Evolutionary conservation across 2,329 filamentous ascomycete species (phyloP), one percentile per base, ranked within the genome.

Genomic region (Alternaria solani): DNA sequence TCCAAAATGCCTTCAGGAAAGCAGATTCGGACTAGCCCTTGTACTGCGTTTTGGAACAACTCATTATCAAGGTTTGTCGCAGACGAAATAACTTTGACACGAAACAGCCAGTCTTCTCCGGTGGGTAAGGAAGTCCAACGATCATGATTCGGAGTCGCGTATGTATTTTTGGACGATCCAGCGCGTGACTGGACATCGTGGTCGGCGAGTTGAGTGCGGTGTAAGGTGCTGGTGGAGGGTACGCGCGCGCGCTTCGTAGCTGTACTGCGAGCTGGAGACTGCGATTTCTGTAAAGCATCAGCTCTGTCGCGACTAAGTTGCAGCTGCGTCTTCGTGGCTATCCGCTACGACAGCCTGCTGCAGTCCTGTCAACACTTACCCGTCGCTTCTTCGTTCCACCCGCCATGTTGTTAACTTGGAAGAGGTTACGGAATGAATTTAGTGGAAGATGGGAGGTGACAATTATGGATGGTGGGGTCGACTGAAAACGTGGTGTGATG

Each of bases 1-100:
- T 73, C 62, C 0, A 75, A 51, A 3, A 74, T 43, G 9, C 58
- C 54, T 2, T 69, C 49, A 1, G 74, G 72, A 18, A 76, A 75
- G 47, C 74, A 75, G 3, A 74, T 68, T 5, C 68, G 59, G 2
- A 73, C 61, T 0, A 76, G 57, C 1, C 70, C 73, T 56, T 69
- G 64, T 1, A 75, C 66, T 1, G 72, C 71, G 4, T 69, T 66
- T 28, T 62, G 57, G 44, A 74, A 68, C 4, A 76, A 25, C 5
- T 59, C 67, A 61, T 68, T 66, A 2, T 55, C n/a, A 6, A 67
- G 20, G 25, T 55, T 23, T 0, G 26, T 57, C 7, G 59, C 38
- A 0, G 64, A 63, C 1, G 63, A 73, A 2, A 71, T 54, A 1
- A 75, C 65, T 14, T 73, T 70, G 0, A 74, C 36, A 0, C 72